Conservation (phyloP, 108 stramenopile genomes). For the Cyclotella baltica region DNA sequence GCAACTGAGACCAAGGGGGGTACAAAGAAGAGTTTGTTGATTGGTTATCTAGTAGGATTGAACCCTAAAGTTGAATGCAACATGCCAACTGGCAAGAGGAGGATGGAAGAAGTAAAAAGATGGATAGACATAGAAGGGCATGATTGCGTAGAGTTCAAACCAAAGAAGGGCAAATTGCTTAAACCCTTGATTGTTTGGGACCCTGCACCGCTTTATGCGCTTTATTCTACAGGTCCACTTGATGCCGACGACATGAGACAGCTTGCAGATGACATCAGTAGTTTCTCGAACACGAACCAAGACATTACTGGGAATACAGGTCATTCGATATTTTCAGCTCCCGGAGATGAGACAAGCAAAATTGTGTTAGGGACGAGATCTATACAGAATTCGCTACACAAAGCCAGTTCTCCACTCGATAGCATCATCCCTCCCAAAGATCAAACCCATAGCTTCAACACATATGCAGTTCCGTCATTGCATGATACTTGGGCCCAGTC, state of each 20-base stretch:
- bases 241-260: slow-evolving; percentile 31
- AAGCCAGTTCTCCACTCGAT: background rate
- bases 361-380: background rate
- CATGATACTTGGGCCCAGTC: slow-evolving; percentile 21
- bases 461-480: background rate
- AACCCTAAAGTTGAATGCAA: slow-evolving; percentile 13
- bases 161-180: slow-evolving; percentile 19
- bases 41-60: slow-evolving; percentile 14
- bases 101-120: slow-evolving; percentile 11
- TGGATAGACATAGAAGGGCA: slow-evolving; percentile 24
- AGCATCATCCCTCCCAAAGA: background rate
- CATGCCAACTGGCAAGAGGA: slow-evolving; percentile 24
- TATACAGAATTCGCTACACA: background rate
- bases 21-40: slow-evolving; percentile 20
- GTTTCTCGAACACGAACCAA: background rate
- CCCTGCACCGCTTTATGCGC: slow-evolving; percentile 16
- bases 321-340: background rate
- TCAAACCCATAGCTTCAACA: background rate
- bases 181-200: slow-evolving; percentile 25
- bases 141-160: slow-evolving; percentile 24
- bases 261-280: slow-evolving; percentile 16
- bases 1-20: slow-evolving; percentile 23
- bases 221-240: slow-evolving; percentile 16
- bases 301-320: background rate
- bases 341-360: background rate